These are phyloP conservation scores for Oryza australiensis DNA, from an alignment of 176 grass and related monocot genomes.

Conservation along the genomic window DNA sequence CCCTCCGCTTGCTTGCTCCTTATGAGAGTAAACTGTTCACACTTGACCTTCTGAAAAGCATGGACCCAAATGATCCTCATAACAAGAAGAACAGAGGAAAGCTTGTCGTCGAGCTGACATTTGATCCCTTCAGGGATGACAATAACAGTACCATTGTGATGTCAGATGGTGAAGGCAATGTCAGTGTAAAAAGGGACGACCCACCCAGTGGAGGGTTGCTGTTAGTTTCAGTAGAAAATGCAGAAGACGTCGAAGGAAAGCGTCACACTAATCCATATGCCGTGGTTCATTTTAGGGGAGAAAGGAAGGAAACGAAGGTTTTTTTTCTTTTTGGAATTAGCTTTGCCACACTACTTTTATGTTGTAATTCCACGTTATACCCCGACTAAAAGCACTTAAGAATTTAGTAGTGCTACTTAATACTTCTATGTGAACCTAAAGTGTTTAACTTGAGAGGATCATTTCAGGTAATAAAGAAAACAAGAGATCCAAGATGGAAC, in stretches of 20 bases:
- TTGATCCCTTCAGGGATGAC: conserved; percentile 88
- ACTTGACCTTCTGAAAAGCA: conserved; percentile 77
- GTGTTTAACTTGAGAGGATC: neutral
- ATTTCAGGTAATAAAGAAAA: conserved; percentile 72
- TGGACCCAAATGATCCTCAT: conserved; percentile 77
- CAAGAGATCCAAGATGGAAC: conserved; percentile 88
- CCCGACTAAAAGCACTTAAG: neutral
- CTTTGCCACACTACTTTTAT: neutral
- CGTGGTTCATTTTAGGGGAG: conserved; percentile 68
- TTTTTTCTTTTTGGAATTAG: neutral
- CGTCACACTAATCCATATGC: conserved; percentile 82
- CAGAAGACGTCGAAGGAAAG: conserved; percentile 90
- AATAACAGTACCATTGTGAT: conserved; percentile 21
- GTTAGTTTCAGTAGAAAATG: conserved; percentile 68
- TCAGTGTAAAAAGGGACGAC: conserved; percentile 18
- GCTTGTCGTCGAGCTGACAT: conserved; percentile 74
- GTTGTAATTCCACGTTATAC: too few relatives aligned
- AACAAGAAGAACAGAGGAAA: conserved; percentile 89
- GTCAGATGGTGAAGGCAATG: conserved; percentile 49
- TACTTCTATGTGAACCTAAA: neutral
- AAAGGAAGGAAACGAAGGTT: conserved; percentile 87
- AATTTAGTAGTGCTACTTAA: neutral
- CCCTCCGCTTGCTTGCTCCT: conserved; percentile 65
- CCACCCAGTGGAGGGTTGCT: conserved; percentile 55
- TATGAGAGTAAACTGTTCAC: conserved; percentile 73